Base-by-base conservation (phyloP, 176 grass and related monocot genomes). In the Oryza australiensis region DNA sequence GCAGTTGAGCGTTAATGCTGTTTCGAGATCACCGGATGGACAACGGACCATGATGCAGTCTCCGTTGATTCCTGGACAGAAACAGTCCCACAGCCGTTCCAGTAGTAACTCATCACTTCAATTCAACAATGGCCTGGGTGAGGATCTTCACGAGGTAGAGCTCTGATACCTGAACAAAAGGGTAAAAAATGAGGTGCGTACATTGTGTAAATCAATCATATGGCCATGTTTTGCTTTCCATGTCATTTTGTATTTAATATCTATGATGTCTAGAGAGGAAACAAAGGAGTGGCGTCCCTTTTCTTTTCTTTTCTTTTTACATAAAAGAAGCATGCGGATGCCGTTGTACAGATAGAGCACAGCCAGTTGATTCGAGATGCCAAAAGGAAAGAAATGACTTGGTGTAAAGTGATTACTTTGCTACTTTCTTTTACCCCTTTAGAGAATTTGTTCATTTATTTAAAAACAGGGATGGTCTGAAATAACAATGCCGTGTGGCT, bases 91-190 rank as follows among this genome's bases (percentile, higher is more conserved):
- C 46, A 86, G 70, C 74, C 65, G 81, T 46, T 83, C 85, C 72
- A 70, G 48, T 20, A 89, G 87, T 72, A 82, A 66, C 57, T 82
- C 87, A 9, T 81, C 87, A 0, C 55, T 42, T 1, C 83, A 76
- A 12, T 43, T 81, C 55, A 72, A 41, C 12, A 20, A n/a, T 55
- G 62, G 86, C 73, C 67, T 85, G 41, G 85, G 67, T 2, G 92
- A 91, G 35, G 92, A 91, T 53, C 85, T 91, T 66, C 88, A 88
- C 5, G 92, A 94, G 67, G 88, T 94, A 53, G 85, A 86, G 79
- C 88, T 94, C 29, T 94, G 79, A 94, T 66, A 79, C 23, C 37
- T 27, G 15, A 46, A 75, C n/a, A 24, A 51, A 11, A 49, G 41
- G n/a, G 10, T 62, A 4, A 5, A 59, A n/a, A 26, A 43, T 15